Conservation (phyloP, 371 early-diverging fungal species). For the Chytridiales sp. region DNA sequence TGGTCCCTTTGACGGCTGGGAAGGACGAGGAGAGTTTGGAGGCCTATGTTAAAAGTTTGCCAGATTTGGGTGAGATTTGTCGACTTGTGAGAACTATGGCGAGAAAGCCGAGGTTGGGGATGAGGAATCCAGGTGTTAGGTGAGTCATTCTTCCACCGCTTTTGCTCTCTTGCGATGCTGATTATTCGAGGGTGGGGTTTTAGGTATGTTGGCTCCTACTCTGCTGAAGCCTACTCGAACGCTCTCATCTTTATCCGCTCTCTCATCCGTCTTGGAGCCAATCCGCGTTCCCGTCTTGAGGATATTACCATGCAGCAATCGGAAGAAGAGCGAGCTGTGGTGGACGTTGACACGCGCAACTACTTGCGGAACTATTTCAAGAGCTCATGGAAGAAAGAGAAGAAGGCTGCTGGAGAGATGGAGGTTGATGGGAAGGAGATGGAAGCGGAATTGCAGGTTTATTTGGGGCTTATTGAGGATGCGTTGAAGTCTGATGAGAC, state of each 20-base stretch:
- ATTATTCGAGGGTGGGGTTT: too few species aligned
- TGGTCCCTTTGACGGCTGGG: background rate
- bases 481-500: conserved; percentile 44
- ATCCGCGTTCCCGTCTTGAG: conserved; percentile 30
- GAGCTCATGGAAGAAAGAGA: conserved; percentile 1
- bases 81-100: conserved; percentile 13
- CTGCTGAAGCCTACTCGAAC: conserved; percentile 35
- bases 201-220: conserved; percentile 35
- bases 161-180: background rate
- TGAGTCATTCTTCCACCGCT: background rate
- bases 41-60: conserved; percentile 15
- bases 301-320: conserved; percentile 5
- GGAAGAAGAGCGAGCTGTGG: conserved; percentile 52
- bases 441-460: conserved; percentile 44
- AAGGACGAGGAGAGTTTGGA: background rate
- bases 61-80: conserved; percentile 27
- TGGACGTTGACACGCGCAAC: conserved; percentile 26
- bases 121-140: conserved; percentile 25
- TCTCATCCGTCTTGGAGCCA: conserved; percentile 34
- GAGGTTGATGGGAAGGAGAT: conserved; percentile 17
- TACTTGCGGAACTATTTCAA: conserved; percentile 12
- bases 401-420: conserved; percentile 1
- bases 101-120: conserved; percentile 9
- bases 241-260: conserved; percentile 37
- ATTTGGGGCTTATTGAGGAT: conserved; percentile 56